Evolutionary conservation across 257 asterid species (phyloP).

Genomic region (Gardenia jasminoides): DNA sequence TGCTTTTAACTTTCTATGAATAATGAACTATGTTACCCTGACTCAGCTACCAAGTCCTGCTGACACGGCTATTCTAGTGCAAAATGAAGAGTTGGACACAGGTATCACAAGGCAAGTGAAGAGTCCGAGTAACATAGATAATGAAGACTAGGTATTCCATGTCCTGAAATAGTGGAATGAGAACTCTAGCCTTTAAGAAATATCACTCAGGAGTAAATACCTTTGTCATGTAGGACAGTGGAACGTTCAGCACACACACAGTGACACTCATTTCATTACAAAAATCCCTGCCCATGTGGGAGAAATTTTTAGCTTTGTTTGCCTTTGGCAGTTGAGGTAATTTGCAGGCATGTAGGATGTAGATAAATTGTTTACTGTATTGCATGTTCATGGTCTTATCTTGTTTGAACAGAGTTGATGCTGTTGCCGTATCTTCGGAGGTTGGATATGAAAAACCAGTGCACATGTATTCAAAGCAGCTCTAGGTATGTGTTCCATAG

Average conservation of each 20-base stretch:
- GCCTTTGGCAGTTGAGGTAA: neutral
- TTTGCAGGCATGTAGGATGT: slow-evolving; percentile 5
- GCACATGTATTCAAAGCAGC: slow-evolving; percentile 74
- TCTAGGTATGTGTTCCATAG: slow-evolving; percentile 45
- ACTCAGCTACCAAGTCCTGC: no score
- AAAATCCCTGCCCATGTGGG: neutral
- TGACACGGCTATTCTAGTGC: no score
- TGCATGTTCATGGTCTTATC: neutral
- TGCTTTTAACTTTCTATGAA: slow-evolving; percentile 3
- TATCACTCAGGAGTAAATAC: neutral
- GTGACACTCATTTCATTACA: neutral
- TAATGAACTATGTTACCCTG: no score
- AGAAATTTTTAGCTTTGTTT: neutral
- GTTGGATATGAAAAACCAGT: slow-evolving; percentile 88
- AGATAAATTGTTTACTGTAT: neutral
- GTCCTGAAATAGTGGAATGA: neutral
- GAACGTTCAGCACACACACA: neutral
- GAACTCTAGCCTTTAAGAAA: neutral
- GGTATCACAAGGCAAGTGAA: no score
- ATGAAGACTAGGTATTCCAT: neutral
- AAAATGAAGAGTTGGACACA: no score
- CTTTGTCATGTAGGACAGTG: neutral
- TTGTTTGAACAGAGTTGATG: slow-evolving; percentile 60
- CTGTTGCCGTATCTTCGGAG: slow-evolving; percentile 88
- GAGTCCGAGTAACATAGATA: no score